phyloP scores from a whole-genome alignment of 1,284 basidiomycete genomes.

The Flammula alnicola region DNA sequence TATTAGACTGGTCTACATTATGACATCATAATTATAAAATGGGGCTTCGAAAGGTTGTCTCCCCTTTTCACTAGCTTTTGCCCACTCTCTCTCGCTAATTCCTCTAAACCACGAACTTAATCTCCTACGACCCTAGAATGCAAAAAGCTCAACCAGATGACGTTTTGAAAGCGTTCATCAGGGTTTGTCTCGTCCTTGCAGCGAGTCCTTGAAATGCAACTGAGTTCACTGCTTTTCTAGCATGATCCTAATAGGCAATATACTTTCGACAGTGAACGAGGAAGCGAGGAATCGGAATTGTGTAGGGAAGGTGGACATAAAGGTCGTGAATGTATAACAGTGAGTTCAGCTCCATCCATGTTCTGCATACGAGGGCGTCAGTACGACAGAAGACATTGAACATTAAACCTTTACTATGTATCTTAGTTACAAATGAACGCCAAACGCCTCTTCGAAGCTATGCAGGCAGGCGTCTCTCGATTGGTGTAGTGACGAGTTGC shows the following conservation, averaged over 20 bases:
- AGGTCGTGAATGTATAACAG: conserved; percentile 64
- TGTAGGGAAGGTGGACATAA: conserved; percentile 57
- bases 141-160: not conserved
- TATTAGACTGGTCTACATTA: too few relatives aligned
- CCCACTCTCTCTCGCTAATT: too few relatives aligned
- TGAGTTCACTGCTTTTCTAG: conserved; percentile 33
- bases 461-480: conserved; percentile 61
- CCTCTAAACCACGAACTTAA: too few relatives aligned
- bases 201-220: not conserved
- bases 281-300: conserved; percentile 62
- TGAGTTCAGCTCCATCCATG: conserved; percentile 37
- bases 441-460: conserved; percentile 71
- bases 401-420: too few relatives aligned
- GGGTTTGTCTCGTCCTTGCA: not conserved
- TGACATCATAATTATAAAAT: too few relatives aligned
- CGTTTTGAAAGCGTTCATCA: conserved; percentile 11
- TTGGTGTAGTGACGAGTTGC: not conserved
- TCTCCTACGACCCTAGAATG: not conserved
- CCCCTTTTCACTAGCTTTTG: too few relatives aligned
- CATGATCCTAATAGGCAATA: conserved; percentile 55
- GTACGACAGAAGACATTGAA: too few relatives aligned
- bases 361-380: not conserved
- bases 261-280: conserved; percentile 65
- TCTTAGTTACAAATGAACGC: conserved; percentile 77
- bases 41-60: too few relatives aligned